Base-by-base conservation (phyloP, 2,329 filamentous ascomycete species). In the Ceratocystis eucalypticola region DNA sequence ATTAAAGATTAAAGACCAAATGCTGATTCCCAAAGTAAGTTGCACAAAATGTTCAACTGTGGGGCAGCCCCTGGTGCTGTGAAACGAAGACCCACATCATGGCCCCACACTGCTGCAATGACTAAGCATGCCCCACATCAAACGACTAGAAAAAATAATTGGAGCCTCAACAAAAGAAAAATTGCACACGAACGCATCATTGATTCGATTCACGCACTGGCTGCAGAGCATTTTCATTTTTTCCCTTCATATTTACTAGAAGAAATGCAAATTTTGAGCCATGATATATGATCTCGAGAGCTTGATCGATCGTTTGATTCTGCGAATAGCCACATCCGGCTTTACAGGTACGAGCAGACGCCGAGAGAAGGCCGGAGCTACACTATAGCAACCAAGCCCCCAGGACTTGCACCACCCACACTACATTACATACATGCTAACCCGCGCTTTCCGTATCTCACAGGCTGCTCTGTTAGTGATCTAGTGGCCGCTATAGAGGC, bases 241-340 rank as follows among this genome's bases (percentile, higher is more conserved):
- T 65, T 65, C 22, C 41, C 5, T 45, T 30, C n/a, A 5, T 12
- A 65, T 61, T 20, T 10, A n/a, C 22, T 22, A n/a, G 37, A 17
- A 33, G 25, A 65, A 50, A 59, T 46, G 64, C 12, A 41, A 15
- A 46, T 50, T 65, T n/a, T 65, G 6, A 59, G n/a, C 46, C 59
- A 68, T 68, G 67, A 62, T 62, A 4, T 68, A 65, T 63, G 67
- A 70, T 68, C 62, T 70, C n/a, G 69, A 70, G 30, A 67, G 65
- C 64, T 62, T 67, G 17, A 70, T 70, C 53, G 69, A 70, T 28
- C 62, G 61, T 22, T 33, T 70, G 50, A 65, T 70, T 55, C 20
- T 70, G 48, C 65, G 64, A n/a, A 68, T 70, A 25, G 68, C 69
- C 22, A 69, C 67, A 12, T 67, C 65, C 37, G 69, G 69, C 10